These are phyloP conservation scores for Phoenix dactylifera DNA, from an alignment of 176 grass and related monocot species.

Conservation along the genomic window DNA sequence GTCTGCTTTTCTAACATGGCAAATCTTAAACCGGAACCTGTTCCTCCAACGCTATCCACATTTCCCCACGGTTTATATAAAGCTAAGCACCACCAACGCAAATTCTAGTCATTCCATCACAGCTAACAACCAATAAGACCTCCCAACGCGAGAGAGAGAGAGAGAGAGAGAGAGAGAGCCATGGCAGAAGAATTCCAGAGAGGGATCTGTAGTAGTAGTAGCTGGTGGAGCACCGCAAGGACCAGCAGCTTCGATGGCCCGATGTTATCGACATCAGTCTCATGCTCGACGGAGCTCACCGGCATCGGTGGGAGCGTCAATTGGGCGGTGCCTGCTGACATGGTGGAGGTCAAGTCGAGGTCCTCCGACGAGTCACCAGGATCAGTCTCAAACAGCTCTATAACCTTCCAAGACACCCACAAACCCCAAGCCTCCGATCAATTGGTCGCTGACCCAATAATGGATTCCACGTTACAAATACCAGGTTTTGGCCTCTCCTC, in stretches of 20 bases:
- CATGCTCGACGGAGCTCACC: conserved; percentile 6
- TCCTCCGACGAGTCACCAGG: conserved; percentile 12
- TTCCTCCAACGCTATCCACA: too few species aligned
- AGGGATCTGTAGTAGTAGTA: neutral
- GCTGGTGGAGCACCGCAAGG: conserved; percentile 4
- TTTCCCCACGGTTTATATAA: too few species aligned
- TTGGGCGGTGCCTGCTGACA: conserved; percentile 2
- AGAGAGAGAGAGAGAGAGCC: neutral
- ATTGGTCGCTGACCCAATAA: too few species aligned
- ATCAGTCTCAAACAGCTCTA: conserved; percentile 27
- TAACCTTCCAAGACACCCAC: conserved; percentile 40
- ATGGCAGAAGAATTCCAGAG: neutral
- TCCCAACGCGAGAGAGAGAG: too few species aligned
- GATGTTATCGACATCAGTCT: neutral
- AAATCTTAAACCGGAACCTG: too few species aligned
- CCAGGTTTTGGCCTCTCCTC: conserved; percentile 26
- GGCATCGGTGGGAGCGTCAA: neutral
- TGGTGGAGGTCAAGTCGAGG: conserved; percentile 9
- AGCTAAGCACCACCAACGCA: too few species aligned
- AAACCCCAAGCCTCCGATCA: neutral
- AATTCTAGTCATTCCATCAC: too few species aligned
- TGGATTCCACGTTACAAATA: conserved; percentile 5
- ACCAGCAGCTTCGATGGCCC: neutral
- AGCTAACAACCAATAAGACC: too few species aligned
- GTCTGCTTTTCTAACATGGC: too few species aligned